Evolutionary conservation across 2,329 filamentous ascomycete genomes (phyloP).

Genomic region (Lecanosticta acicola): DNA sequence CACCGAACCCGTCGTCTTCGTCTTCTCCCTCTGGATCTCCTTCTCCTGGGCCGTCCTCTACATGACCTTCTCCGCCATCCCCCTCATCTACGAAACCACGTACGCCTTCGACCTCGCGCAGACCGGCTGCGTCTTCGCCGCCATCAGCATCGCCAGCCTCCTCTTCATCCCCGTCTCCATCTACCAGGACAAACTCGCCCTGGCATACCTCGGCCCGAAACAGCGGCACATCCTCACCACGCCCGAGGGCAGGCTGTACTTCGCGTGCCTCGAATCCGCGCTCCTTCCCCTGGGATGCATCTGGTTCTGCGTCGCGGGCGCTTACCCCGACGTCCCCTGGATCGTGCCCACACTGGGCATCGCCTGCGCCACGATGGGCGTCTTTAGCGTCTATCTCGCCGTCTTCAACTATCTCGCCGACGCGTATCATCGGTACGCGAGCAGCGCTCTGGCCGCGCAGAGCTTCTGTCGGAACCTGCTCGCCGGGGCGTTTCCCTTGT

Average conservation of each 20-base stretch:
- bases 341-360: conserved; percentile 66
- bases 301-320: conserved; percentile 67
- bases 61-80: conserved; percentile 73
- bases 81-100: conserved; percentile 65
- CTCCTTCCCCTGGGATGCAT: conserved; percentile 76
- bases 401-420: conserved; percentile 93
- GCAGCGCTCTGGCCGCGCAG: conserved; percentile 79
- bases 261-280: conserved; percentile 68
- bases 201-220: conserved; percentile 16
- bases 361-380: conserved; percentile 72
- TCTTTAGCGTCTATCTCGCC: conserved; percentile 79
- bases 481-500: conserved; percentile 71
- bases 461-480: conserved; percentile 80
- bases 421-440: conserved; percentile 77
- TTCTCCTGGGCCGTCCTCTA: conserved; percentile 90
- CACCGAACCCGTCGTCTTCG: conserved; percentile 74
- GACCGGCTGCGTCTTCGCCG: conserved; percentile 65
- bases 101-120: conserved; percentile 64
- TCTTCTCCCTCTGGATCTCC: conserved; percentile 82
- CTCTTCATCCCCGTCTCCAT: conserved; percentile 68
- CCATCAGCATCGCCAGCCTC: conserved; percentile 61
- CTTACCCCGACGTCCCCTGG: conserved; percentile 60
- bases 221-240: conserved; percentile 39
- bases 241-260: conserved; percentile 77
- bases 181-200: conserved; percentile 24